Percentiles rank a stretch among this genome's conserved stretches.
Evolutionary conservation across 2,329 filamentous ascomycete species (phyloP).

Genomic region (Tolypocladium ovalisporum): DNA sequence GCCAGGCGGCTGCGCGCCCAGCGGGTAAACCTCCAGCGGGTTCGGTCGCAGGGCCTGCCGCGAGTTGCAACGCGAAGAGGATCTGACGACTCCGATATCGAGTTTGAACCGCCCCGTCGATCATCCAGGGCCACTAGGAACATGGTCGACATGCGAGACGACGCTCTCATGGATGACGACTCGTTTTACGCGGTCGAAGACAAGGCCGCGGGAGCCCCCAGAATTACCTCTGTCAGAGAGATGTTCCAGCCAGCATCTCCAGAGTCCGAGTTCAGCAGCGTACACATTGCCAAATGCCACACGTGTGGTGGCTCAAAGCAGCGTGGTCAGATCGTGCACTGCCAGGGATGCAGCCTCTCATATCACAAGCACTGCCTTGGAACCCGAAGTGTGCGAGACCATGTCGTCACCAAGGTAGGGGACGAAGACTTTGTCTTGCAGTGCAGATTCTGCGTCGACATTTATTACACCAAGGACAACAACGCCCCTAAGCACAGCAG

Average conservation of each 20-base stretch:
- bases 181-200: conserved; percentile 38
- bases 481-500: conserved; percentile 57
- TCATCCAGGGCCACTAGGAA: conserved; percentile 36
- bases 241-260: conserved; percentile 53
- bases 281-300: conserved; percentile 63
- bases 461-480: conserved; percentile 55
- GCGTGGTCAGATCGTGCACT: conserved; percentile 64
- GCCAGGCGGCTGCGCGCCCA: conserved; percentile 9
- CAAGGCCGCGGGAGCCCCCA: conserved; percentile 31
- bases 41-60: conserved; percentile 3
- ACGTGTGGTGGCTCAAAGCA: conserved; percentile 44
- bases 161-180: conserved; percentile 48
- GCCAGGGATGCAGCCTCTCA: conserved; percentile 78
- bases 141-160: conserved; percentile 36
- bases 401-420: conserved; percentile 77
- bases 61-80: conserved; percentile 7
- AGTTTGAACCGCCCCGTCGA: conserved; percentile 40
- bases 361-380: conserved; percentile 83
- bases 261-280: conserved; percentile 55
- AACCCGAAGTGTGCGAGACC: conserved; percentile 61
- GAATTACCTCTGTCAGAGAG: conserved; percentile 59
- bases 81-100: conserved; percentile 33
- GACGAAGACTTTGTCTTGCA: conserved; percentile 75
- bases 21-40: conserved; percentile 6
- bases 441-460: conserved; percentile 72